Base-by-base conservation (phyloP, 352 stramenopile species). In the Phytophthora rubi region DNA sequence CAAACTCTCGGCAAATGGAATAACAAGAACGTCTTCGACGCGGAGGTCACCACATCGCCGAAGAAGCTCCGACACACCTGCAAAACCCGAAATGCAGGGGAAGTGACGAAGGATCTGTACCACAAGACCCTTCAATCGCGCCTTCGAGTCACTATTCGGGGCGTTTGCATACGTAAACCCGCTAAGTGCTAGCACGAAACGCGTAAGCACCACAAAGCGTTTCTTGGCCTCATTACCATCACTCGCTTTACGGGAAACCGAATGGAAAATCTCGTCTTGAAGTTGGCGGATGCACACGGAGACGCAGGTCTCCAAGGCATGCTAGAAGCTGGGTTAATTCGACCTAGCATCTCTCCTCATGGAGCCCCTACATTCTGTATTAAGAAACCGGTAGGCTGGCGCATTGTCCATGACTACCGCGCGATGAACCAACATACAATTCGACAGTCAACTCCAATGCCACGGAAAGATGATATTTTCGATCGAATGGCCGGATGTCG, bases 201-300 rank as follows among this genome's bases (percentile, higher is more conserved):
- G 68, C 30, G 52, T 66, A 42, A 87, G 18, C 18, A 79, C 70
- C 9, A 33, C 32, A 53, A 89, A 87, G 30, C 59, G 18, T 13
- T 76, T 73, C 47, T 59, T 66, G 13, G 23, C 37, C 6, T 44
- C 68, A n/a, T 21, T 42, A 15, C 23, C 28, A 9, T 54, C 55
- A 15, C 18, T 48, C 13, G 26, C 30, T 12, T 45, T 18, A 26
- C 55, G 33, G 12, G 54, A 30, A 58, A 70, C 60, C 2, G 75
- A 74, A 12, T 80, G 68, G 21, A 86, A 87, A 35, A 86, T 74
- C 35, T 90, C 82, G 54, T 86, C 82, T 51, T 88, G 77, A 37
- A 90, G 70, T 23, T 88, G 56, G 9, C 75, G 79, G 9, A 81
- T 66, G 23, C 76, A 75, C 0, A 65, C 55, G 45, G 79, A 88